Percentiles rank a stretch among this genome's conserved stretches.
Evolutionary conservation across 2,329 filamentous ascomycete genomes (phyloP).

Genomic region (Aspergillus ustus): DNA sequence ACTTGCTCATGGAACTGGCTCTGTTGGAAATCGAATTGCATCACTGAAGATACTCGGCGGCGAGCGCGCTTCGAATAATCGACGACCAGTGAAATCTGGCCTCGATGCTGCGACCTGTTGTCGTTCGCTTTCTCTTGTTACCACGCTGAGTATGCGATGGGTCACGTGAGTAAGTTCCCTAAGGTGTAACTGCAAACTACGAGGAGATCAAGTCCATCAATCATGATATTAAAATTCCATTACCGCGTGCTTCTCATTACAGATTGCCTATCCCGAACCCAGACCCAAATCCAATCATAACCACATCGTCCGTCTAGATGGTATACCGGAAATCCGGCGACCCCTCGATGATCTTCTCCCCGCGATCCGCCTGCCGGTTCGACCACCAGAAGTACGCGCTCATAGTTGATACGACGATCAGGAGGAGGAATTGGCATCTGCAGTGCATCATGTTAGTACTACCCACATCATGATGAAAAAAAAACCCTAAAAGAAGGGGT

Average conservation of each 20-base stretch:
- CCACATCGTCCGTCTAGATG: conserved; percentile 3
- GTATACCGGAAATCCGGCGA: conserved; percentile 45
- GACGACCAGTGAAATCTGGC: too few species aligned
- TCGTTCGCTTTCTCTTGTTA: too few species aligned
- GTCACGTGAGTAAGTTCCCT: too few species aligned
- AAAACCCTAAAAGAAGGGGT: conserved; percentile 24
- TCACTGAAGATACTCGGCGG: too few species aligned
- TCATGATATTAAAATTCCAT: neutral
- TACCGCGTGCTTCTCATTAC: neutral
- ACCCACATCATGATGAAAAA: neutral
- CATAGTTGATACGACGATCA: conserved; percentile 33
- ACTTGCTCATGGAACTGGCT: too few species aligned
- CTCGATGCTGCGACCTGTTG: too few species aligned
- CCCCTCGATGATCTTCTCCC: conserved; percentile 41
- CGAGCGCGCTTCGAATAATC: too few species aligned
- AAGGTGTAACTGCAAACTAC: too few species aligned
- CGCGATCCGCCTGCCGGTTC: conserved; percentile 41
- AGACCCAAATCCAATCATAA: neutral
- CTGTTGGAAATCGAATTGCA: too few species aligned
- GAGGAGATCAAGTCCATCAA: too few species aligned
- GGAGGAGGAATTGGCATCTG: conserved; percentile 40
- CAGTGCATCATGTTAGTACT: conserved; percentile 12
- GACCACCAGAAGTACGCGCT: conserved; percentile 38
- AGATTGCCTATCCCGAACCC: neutral
- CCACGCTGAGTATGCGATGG: too few species aligned